Base-by-base conservation (phyloP, 2,329 filamentous ascomycete genomes). In the Zymoseptoria brevis region DNA sequence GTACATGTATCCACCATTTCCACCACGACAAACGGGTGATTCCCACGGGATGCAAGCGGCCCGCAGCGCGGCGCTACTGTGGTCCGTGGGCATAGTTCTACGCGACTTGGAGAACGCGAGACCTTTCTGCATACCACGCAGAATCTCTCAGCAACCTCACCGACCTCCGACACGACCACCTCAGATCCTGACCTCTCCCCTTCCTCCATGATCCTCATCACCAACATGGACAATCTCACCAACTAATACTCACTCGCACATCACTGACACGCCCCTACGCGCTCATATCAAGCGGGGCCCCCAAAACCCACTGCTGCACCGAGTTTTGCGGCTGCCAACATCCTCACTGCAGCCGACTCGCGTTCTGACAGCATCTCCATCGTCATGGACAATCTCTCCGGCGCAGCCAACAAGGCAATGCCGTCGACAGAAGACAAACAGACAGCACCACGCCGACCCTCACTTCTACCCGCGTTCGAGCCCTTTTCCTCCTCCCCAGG, bases 391-490 rank as follows among this genome's bases (percentile, higher is more conserved):
- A 57, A 60, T 58, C 58, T 64, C 35, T 59, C 64, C 54, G 56
- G 55, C 35, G 24, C 55, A 22, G 59, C 26, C 24, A 60, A 58
- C 24, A 48, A 59, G 24, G 57, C 58, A 53, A 35, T 64, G 64
- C 60, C 57, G 26, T 59, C 64, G 19, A 56, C 55, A 56, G 63
- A 67, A 58, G 50, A 57, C 50, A 55, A 52, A 16, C 59, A 62
- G 24, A 62, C 64, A 57, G 59, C 63, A 58, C 53, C 64, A 58
- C 68, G 65, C 64, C 71, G 77, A 67, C 82, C 89, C 26, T 83
- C 85, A 59, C 78, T 93, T 58, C 83, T 94, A 24, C 89, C 89
- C 62, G 82, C 89, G 21, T 92, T 93, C 73, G 89, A 92, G 75
- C 87, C 86, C 55, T 77, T 89, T 59, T 88, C 88, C n/a, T 90